phyloP scores from a whole-genome alignment of 1,139 yeast species.

The Tardiomyces depauwii region DNA sequence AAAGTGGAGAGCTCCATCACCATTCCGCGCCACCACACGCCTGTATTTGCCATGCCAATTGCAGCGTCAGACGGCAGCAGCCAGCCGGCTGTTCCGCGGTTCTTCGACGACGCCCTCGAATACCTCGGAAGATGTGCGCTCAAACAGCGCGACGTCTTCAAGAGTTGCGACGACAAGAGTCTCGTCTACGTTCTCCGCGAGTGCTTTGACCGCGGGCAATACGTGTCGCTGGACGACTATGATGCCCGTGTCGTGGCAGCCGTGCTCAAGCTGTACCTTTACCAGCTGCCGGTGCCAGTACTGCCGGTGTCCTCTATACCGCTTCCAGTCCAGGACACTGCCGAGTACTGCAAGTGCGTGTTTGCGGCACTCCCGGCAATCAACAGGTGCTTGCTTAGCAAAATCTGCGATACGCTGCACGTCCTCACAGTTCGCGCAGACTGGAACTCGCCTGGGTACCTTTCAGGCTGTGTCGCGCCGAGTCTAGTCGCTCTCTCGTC shows the following conservation, averaged over 20 bases:
- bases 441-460: conserved; percentile 1
- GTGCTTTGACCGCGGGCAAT: conserved; percentile 29
- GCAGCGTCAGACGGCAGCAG: conserved; percentile 8
- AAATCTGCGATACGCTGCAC: not conserved
- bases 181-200: conserved; percentile 23
- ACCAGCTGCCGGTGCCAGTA: conserved; percentile 26
- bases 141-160: conserved; percentile 16
- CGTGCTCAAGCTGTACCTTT: conserved; percentile 25
- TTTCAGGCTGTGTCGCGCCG: conserved; percentile 23
- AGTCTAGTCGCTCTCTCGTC: conserved; percentile 18
- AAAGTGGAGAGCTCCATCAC: conserved; percentile 21
- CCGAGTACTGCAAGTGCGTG: conserved; percentile 16
- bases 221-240: conserved; percentile 26
- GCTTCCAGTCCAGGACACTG: conserved; percentile 20
- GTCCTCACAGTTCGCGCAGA: not conserved
- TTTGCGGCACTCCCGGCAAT: conserved; percentile 2
- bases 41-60: conserved; percentile 24
- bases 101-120: conserved; percentile 22
- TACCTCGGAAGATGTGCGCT: conserved; percentile 6
- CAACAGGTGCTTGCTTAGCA: not conserved
- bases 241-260: conserved; percentile 28
- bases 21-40: conserved; percentile 25
- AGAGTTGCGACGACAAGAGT: conserved; percentile 13
- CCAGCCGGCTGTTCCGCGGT: conserved; percentile 13
- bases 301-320: conserved; percentile 17